Evolutionary conservation across 2,329 filamentous ascomycete genomes (phyloP).

Genomic region (Arthrinium puccinioides): DNA sequence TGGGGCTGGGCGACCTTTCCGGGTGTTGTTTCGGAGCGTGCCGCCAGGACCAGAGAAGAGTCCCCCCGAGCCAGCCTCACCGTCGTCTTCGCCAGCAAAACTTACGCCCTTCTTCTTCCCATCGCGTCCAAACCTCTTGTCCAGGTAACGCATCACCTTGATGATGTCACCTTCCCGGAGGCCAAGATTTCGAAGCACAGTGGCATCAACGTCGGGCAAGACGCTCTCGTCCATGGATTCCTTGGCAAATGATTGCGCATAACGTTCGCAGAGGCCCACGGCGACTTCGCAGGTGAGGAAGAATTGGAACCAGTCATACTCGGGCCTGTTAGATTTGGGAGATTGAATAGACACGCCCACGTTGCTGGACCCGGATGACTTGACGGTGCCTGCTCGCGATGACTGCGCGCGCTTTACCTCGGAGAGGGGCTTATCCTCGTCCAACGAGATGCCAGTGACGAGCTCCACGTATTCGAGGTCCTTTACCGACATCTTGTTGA

Average conservation of each 20-base stretch:
- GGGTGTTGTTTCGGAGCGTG: constrained; percentile 84
- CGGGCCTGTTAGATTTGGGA: constrained; percentile 61
- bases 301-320: constrained; percentile 99
- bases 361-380: constrained; percentile 20
- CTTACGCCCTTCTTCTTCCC: constrained; percentile 40
- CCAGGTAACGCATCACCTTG: constrained; percentile 84
- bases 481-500: constrained; percentile 90
- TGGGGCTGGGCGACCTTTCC: constrained; percentile 82
- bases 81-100: constrained; percentile 31
- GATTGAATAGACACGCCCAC: constrained; percentile 58
- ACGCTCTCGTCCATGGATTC: constrained; percentile 97
- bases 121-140: constrained; percentile 68
- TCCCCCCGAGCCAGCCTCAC: constrained; percentile 54
- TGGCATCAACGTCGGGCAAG: constrained; percentile 79
- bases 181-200: constrained; percentile 78
- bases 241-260: constrained; percentile 78
- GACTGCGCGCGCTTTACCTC: constrained; percentile 60
- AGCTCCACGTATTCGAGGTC: constrained; percentile 94
- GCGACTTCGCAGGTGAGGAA: constrained; percentile 90
- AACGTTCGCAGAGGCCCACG: constrained; percentile 88
- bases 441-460: constrained; percentile 77
- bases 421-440: constrained; percentile 89
- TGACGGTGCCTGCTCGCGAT: constrained; percentile 20
- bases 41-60: constrained; percentile 94
- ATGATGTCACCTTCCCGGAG: constrained; percentile 94